phyloP scores from a whole-genome alignment of 768 basidiomycete species.

The Paxillus rubicundulus region DNA sequence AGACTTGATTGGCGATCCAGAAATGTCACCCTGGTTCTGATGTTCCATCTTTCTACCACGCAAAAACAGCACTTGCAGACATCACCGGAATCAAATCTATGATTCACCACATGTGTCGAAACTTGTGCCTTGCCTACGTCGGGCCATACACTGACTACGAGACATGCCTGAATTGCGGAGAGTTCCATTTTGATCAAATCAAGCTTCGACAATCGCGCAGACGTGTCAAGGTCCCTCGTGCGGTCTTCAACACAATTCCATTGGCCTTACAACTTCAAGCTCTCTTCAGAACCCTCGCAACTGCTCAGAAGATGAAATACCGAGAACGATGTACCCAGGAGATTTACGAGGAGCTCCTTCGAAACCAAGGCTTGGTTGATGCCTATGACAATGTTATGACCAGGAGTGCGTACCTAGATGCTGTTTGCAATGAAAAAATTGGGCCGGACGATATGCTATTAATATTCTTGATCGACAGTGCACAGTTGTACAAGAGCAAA shows the following conservation, averaged over 20 bases:
- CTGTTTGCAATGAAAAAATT: no score
- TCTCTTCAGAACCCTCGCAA: not conserved
- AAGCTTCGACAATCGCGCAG: no score
- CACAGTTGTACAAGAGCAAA: no score
- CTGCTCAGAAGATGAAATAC: not conserved
- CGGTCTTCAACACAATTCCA: no score
- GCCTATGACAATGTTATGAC: not conserved
- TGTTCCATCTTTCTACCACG: not conserved
- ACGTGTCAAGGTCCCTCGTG: not conserved
- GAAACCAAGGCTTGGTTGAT: not conserved
- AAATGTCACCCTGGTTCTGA: not conserved
- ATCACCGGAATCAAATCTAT: no score
- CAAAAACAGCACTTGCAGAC: not conserved
- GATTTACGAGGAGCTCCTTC: not conserved
- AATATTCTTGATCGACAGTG: no score
- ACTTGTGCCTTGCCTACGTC: not conserved
- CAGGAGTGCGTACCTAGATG: not conserved
- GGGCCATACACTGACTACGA: not conserved
- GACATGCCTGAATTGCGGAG: not conserved
- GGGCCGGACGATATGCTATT: no score
- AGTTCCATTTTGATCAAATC: not conserved
- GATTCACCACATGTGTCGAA: not conserved
- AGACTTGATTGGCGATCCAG: not conserved
- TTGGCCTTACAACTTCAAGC: no score
- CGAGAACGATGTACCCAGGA: not conserved